These are phyloP conservation scores for Fagus sylvatica DNA, from an alignment of 306 rosid genomes.

Conservation along the genomic window DNA sequence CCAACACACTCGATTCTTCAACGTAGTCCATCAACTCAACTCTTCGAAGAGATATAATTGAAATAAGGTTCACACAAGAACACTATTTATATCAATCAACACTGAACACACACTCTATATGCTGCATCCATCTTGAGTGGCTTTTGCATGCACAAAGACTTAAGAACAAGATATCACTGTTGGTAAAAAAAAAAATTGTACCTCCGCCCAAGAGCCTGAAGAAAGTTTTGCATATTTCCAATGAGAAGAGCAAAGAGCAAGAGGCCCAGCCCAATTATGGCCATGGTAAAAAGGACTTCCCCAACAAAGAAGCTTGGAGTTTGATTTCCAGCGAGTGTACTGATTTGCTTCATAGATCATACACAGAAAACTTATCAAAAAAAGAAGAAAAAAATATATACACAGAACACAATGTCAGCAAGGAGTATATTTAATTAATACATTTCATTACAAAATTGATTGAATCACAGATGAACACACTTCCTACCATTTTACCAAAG, in stretches of 20 bases:
- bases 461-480: background rate
- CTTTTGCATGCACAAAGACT: background rate
- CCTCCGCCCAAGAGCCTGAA: constrained; percentile 84
- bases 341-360: constrained; percentile 69
- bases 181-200: constrained; percentile 14
- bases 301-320: constrained; percentile 67
- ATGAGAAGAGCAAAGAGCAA: constrained; percentile 85
- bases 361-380: background rate
- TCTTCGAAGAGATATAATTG: background rate
- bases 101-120: background rate
- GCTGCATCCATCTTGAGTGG: background rate
- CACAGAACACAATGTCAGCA: constrained; percentile 5
- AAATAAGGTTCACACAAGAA: background rate
- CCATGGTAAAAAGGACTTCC: constrained; percentile 83
- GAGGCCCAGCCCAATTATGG: constrained; percentile 75
- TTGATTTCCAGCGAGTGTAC: constrained; percentile 73
- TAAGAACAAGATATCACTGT: background rate
- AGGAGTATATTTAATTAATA: background rate
- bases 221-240: constrained; percentile 88
- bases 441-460: constrained; percentile 3
- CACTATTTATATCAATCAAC: background rate
- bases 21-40: background rate
- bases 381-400: too few species aligned
- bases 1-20: background rate
- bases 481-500: background rate